phyloP scores from a whole-genome alignment of 345 rosid genomes.

The Litchi chinensis region DNA sequence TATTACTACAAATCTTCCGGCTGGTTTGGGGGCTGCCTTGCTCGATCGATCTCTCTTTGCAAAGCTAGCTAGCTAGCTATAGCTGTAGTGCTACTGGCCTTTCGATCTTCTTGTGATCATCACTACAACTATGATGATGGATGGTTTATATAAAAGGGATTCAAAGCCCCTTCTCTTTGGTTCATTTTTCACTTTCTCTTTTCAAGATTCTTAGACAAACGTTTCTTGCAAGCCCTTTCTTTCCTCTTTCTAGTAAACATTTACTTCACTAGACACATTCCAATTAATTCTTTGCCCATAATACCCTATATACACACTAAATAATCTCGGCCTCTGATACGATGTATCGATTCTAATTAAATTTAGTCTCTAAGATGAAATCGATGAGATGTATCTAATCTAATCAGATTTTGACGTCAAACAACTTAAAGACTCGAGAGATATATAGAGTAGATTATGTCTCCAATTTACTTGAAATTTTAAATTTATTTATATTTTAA shows the following conservation, averaged over 20 bases:
- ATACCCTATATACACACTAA: not conserved
- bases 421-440: no score
- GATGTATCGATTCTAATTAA: no score
- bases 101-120: constrained; percentile 1
- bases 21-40: not conserved
- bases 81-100: not conserved
- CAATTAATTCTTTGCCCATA: not conserved
- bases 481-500: no score
- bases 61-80: not conserved
- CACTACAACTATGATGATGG: not conserved
- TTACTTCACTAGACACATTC: not conserved
- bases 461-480: no score
- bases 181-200: constrained; percentile 32
- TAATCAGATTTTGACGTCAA: no score
- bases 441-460: no score
- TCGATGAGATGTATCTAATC: no score
- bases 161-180: constrained; percentile 26
- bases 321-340: no score
- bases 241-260: constrained; percentile 11
- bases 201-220: constrained; percentile 49
- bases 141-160: constrained; percentile 22
- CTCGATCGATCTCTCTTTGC: not conserved
- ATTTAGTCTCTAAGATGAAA: no score
- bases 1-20: constrained; percentile 5
- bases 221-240: constrained; percentile 46